Percentiles rank a stretch among this genome's conserved stretches.
phyloP scores from a whole-genome alignment of 495 filamentous ascomycete species.

The Penicillium macrosclerotiorum region DNA sequence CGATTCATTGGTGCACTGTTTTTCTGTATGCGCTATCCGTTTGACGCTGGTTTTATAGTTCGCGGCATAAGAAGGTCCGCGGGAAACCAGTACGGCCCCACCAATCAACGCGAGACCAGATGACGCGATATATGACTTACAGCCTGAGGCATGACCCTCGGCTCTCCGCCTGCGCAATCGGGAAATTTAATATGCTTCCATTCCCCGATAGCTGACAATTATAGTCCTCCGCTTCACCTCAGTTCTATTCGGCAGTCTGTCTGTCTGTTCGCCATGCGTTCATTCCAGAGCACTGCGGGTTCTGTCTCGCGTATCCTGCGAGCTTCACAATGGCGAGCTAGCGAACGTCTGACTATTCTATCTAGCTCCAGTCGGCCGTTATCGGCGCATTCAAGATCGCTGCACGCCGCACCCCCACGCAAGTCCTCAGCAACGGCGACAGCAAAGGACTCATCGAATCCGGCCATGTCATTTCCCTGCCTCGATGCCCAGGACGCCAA shows the following conservation, averaged over 20 bases:
- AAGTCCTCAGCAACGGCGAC: conserved; percentile 29
- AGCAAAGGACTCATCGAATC: conserved; percentile 65
- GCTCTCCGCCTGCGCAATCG: conserved; percentile 19
- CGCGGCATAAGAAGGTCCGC: conserved; percentile 1
- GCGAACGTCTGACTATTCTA: conserved; percentile 8
- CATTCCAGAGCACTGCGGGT: conserved; percentile 23
- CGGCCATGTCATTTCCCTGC: conserved; percentile 91
- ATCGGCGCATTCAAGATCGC: conserved; percentile 18
- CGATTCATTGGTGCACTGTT: not conserved
- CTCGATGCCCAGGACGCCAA: conserved; percentile 86
- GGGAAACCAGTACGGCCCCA: not conserved
- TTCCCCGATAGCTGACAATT: conserved; percentile 4
- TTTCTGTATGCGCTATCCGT: no score
- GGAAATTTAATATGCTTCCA: conserved; percentile 11
- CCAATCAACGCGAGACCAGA: conserved; percentile 12
- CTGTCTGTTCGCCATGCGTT: conserved; percentile 21
- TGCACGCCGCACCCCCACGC: conserved; percentile 27
- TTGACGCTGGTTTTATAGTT: no score
- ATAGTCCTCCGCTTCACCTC: no score
- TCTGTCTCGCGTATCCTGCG: conserved; percentile 22
- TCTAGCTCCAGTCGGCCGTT: conserved; percentile 20
- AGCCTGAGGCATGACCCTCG: conserved; percentile 16
- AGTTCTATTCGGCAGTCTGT: no score
- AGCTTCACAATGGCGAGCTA: conserved; percentile 17
- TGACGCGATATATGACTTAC: conserved; percentile 12